Conservation (phyloP, 495 filamentous ascomycete species). For the Trichoderma asperelloides region DNA sequence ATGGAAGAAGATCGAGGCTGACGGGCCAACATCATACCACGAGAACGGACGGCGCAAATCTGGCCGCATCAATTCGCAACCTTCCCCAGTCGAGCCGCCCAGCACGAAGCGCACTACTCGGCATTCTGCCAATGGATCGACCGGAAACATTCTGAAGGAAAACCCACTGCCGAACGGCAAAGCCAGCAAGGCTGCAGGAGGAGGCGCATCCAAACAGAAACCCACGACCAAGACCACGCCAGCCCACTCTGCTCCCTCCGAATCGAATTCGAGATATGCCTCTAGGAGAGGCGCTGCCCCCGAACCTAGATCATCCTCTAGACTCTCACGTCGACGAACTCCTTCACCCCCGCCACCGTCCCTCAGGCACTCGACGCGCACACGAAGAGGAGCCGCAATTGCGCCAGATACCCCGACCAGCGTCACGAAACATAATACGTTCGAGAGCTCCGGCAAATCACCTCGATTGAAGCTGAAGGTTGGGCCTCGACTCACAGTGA, state of each 20-base stretch:
- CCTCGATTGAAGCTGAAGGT: slow-evolving; percentile 36
- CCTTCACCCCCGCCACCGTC: slow-evolving; percentile 6
- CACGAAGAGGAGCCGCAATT: slow-evolving; percentile 11
- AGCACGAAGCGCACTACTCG: slow-evolving; percentile 53
- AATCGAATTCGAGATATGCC: not conserved
- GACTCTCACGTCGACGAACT: not conserved
- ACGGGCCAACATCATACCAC: slow-evolving; percentile 78
- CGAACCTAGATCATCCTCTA: not conserved
- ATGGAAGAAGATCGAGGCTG: slow-evolving; percentile 82
- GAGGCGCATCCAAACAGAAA: slow-evolving; percentile 17
- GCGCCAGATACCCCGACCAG: slow-evolving; percentile 18
- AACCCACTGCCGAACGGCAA: slow-evolving; percentile 19
- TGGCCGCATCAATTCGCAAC: slow-evolving; percentile 66
- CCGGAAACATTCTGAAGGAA: slow-evolving; percentile 16
- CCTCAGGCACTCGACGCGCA: slow-evolving; percentile 9
- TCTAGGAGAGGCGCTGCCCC: not conserved
- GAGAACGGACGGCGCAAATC: slow-evolving; percentile 81
- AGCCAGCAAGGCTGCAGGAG: slow-evolving; percentile 19
- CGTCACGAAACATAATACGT: slow-evolving; percentile 8
- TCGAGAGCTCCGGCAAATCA: slow-evolving; percentile 22
- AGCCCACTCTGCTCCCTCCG: slow-evolving; percentile 10
- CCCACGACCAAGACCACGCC: slow-evolving; percentile 24
- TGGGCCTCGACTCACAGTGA: slow-evolving; percentile 21
- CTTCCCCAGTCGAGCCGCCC: slow-evolving; percentile 57
- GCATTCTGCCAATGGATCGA: slow-evolving; percentile 27